Evolutionary conservation across 2,329 filamentous ascomycete genomes (phyloP).

Genomic region (Aureobasidium sp.): DNA sequence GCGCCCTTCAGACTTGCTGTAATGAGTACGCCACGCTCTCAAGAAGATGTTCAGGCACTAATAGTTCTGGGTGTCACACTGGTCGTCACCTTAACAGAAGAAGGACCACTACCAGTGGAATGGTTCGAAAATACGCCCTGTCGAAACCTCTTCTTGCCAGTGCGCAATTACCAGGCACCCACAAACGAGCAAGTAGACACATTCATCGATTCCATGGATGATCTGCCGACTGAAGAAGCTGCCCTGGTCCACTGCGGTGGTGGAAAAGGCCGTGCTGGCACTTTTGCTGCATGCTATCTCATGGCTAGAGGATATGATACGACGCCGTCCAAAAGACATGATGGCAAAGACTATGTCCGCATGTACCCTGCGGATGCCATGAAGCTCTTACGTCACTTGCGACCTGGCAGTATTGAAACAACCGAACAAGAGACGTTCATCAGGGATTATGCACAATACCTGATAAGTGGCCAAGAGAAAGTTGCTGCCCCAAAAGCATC

Average conservation of each 20-base stretch:
- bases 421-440: conserved; percentile 11
- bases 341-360: not conserved
- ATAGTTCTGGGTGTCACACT: not conserved
- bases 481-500: too few relatives aligned
- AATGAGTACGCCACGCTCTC: conserved; percentile 11
- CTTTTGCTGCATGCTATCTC: conserved; percentile 13
- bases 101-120: conserved; percentile 7
- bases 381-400: conserved; percentile 7
- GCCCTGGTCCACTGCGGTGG: conserved; percentile 14
- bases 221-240: not conserved
- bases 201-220: not conserved
- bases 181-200: conserved; percentile 10
- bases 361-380: conserved; percentile 11
- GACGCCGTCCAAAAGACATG: not conserved
- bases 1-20: conserved; percentile 6
- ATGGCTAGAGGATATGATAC: conserved; percentile 7
- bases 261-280: conserved; percentile 15
- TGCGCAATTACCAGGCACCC: conserved; percentile 11
- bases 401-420: conserved; percentile 15
- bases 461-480: not conserved
- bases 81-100: conserved; percentile 12
- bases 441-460: conserved; percentile 3
- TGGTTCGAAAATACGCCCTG: conserved; percentile 12
- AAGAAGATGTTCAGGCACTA: not conserved
- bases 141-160: conserved; percentile 11